A percentile compares a stretch with the other conserved stretches of the same genome.
phyloP scores from a whole-genome alignment of 345 rosid genomes.

The Schrenkiella parvula region DNA sequence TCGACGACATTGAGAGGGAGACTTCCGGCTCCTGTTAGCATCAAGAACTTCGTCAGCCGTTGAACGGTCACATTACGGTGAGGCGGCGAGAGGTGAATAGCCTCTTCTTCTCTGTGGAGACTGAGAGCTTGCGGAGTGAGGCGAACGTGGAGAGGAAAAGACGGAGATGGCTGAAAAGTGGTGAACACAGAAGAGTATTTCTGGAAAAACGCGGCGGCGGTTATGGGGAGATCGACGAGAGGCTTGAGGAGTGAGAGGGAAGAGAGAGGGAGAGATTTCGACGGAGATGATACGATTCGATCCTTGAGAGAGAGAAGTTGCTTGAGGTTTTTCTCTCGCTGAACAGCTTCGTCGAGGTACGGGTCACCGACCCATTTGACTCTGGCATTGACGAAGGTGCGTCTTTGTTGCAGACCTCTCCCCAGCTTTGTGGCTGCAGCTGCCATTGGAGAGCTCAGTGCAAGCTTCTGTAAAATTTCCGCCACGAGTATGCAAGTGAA shows the following conservation, averaged over 20 bases:
- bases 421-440: conserved; percentile 18
- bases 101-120: conserved; percentile 55
- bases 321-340: conserved; percentile 58
- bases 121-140: conserved; percentile 51
- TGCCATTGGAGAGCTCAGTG: conserved; percentile 25
- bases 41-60: conserved; percentile 59
- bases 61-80: conserved; percentile 36
- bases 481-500: not conserved
- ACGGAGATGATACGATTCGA: conserved; percentile 54
- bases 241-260: conserved; percentile 59
- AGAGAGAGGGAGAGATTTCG: conserved; percentile 58
- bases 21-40: conserved; percentile 46
- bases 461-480: not conserved
- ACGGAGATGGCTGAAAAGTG: conserved; percentile 61
- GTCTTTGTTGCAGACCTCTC: conserved; percentile 35
- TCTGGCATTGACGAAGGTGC: conserved; percentile 57
- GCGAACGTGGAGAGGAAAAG: conserved; percentile 60
- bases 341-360: conserved; percentile 48
- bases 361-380: conserved; percentile 76
- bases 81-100: conserved; percentile 32
- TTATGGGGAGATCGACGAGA: conserved; percentile 40
- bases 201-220: conserved; percentile 41
- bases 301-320: conserved; percentile 56
- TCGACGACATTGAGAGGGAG: conserved; percentile 58
- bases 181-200: conserved; percentile 50